Evolutionary conservation across 1,284 basidiomycete species (phyloP).

Genomic region (Ustilago vetiveriae): DNA sequence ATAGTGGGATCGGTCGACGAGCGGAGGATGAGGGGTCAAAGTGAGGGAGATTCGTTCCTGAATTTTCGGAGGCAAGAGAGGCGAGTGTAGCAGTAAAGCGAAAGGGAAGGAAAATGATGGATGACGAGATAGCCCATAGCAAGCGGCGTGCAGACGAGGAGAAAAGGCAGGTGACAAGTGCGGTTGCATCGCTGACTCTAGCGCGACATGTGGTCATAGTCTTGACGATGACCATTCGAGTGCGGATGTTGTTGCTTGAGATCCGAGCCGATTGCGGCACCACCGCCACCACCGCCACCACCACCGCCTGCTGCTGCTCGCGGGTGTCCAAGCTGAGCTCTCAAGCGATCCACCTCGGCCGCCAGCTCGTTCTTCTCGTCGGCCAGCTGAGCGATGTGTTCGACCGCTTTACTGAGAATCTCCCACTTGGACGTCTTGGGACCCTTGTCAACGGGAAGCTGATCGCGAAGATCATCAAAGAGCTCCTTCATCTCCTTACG

Average conservation of each 20-base stretch:
- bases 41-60: too few relatives aligned
- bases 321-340: conserved; percentile 16
- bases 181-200: too few relatives aligned
- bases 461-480: conserved; percentile 64
- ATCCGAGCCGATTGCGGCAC: not conserved
- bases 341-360: conserved; percentile 23
- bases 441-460: conserved; percentile 61
- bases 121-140: not conserved
- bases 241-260: not conserved
- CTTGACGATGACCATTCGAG: conserved; percentile 14
- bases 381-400: conserved; percentile 41
- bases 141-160: not conserved
- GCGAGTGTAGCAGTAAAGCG: too few relatives aligned
- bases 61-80: too few relatives aligned
- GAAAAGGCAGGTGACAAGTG: not conserved
- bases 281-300: too few relatives aligned
- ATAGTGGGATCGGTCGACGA: too few relatives aligned
- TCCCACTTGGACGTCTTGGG: conserved; percentile 66
- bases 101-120: too few relatives aligned
- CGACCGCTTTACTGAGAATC: conserved; percentile 59
- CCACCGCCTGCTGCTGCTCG: too few relatives aligned
- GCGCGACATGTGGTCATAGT: conserved; percentile 23
- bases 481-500: conserved; percentile 67
- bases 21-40: too few relatives aligned
- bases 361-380: conserved; percentile 38